Evolutionary conservation across 805 yeast genomes (phyloP).

Genomic region (Nakazawaea anatomiae): DNA sequence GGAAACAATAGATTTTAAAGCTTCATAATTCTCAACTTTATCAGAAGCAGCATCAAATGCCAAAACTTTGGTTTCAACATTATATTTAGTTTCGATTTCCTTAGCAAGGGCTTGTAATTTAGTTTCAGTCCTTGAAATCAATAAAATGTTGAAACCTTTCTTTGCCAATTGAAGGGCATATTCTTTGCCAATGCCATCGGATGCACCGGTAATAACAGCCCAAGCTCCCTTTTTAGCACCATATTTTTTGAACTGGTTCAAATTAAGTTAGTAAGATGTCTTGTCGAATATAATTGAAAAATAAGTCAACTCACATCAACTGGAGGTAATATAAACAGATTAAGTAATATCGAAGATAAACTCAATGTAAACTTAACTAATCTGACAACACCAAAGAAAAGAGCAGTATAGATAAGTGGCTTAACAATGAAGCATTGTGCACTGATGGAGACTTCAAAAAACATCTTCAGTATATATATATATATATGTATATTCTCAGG

Average conservation of each 20-base stretch:
- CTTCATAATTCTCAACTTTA: conserved; percentile 46
- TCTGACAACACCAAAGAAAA: conserved; percentile 61
- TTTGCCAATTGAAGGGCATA: conserved; percentile 80
- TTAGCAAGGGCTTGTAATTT: conserved; percentile 63
- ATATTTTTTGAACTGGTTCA: conserved; percentile 44
- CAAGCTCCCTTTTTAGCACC: conserved; percentile 74
- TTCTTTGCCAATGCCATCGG: conserved; percentile 97
- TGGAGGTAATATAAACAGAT: conserved; percentile 59
- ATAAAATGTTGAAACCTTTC: conserved; percentile 75
- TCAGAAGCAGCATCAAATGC: conserved; percentile 79
- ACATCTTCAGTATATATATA: background rate
- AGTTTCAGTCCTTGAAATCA: conserved; percentile 78
- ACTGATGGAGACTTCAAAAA: background rate
- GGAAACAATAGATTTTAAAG: conserved; percentile 39
- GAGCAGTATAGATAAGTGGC: conserved; percentile 29
- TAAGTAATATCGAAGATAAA: conserved; percentile 47
- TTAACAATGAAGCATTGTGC: conserved; percentile 11
- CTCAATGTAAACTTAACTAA: conserved; percentile 45
- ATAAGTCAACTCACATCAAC: conserved; percentile 25
- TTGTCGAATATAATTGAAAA: background rate
- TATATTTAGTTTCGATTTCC: conserved; percentile 55
- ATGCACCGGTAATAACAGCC: conserved; percentile 97
- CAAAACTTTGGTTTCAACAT: conserved; percentile 57
- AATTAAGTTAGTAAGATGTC: background rate
- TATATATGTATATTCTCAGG: background rate